Conservation (phyloP, 768 basidiomycete species). For the Trametes villosa region DNA sequence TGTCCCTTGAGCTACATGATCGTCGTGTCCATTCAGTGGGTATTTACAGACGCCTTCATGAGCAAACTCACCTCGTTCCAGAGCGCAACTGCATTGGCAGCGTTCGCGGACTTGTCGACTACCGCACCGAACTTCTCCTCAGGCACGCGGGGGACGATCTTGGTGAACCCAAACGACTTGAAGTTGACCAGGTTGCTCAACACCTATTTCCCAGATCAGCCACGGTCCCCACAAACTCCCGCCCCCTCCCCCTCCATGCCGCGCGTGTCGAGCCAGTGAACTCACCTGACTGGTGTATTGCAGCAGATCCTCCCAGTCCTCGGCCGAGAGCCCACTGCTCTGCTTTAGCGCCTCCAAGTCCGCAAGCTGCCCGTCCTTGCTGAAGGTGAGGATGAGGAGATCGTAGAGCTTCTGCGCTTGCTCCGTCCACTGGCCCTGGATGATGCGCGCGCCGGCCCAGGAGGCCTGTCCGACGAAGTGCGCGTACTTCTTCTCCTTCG, state of each 20-base stretch:
- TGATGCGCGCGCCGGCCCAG: conserved; percentile 86
- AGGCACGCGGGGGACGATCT: conserved; percentile 77
- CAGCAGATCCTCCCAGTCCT: conserved; percentile 71
- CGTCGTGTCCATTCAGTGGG: conserved; percentile 4
- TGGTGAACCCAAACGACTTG: conserved; percentile 83
- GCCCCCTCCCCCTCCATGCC: too few species aligned
- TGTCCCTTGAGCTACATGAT: conserved; percentile 64
- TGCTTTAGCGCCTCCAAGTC: conserved; percentile 59
- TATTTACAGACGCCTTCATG: too few species aligned
- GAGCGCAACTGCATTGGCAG: conserved; percentile 54
- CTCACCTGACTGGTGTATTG: conserved; percentile 76
- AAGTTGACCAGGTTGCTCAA: conserved; percentile 74
- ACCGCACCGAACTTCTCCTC: conserved; percentile 65
- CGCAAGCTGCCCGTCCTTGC: conserved; percentile 57
- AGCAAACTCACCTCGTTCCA: conserved; percentile 60
- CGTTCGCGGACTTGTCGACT: conserved; percentile 63
- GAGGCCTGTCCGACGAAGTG: conserved; percentile 73
- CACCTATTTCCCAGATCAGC: conserved; percentile 35
- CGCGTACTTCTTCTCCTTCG: conserved; percentile 78
- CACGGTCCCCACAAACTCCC: not conserved
- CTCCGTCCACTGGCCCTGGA: conserved; percentile 83
- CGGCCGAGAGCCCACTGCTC: conserved; percentile 54
- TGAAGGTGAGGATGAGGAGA: conserved; percentile 71
- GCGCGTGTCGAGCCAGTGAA: not conserved
- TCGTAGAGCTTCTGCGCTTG: conserved; percentile 71